Conservation (phyloP, 1,284 basidiomycete genomes). For the Rhodotorula mucilaginosa region DNA sequence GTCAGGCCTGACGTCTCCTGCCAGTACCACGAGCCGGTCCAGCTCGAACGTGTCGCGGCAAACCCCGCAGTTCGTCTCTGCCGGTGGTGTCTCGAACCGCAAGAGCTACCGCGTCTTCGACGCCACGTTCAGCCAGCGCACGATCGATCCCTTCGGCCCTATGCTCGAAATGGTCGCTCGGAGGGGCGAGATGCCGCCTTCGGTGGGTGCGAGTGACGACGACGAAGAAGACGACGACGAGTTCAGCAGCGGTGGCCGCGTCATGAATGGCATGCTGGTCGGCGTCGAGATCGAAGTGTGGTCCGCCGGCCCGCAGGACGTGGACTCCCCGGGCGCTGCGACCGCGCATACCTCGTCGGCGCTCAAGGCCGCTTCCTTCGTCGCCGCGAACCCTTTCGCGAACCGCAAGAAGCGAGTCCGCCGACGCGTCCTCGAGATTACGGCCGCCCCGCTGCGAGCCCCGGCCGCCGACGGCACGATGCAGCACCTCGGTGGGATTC, state of each 20-base stretch:
- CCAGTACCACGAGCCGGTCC: neutral
- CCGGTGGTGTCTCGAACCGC: slow-evolving; percentile 14
- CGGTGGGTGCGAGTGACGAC: neutral
- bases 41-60: slow-evolving; percentile 1
- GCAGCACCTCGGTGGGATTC: slow-evolving; percentile 38
- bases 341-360: slow-evolving; percentile 1
- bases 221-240: slow-evolving; percentile 21
- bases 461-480: slow-evolving; percentile 16
- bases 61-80: slow-evolving; percentile 18
- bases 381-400: slow-evolving; percentile 4
- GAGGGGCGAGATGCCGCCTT: slow-evolving; percentile 24
- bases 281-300: slow-evolving; percentile 36
- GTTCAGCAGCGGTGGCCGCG: slow-evolving; percentile 1
- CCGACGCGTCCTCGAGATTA: slow-evolving; percentile 36
- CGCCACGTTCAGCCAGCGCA: slow-evolving; percentile 33
- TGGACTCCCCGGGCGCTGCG: slow-evolving; percentile 1
- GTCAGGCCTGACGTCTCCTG: neutral
- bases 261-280: slow-evolving; percentile 27
- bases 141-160: slow-evolving; percentile 39
- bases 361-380: slow-evolving; percentile 10
- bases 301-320: neutral
- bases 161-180: slow-evolving; percentile 37
- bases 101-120: slow-evolving; percentile 42
- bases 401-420: slow-evolving; percentile 32
- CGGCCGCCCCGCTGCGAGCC: slow-evolving; percentile 29